Evolutionary conservation across 805 yeast species (phyloP).

Genomic region (Scheffersomyces spartinae): DNA sequence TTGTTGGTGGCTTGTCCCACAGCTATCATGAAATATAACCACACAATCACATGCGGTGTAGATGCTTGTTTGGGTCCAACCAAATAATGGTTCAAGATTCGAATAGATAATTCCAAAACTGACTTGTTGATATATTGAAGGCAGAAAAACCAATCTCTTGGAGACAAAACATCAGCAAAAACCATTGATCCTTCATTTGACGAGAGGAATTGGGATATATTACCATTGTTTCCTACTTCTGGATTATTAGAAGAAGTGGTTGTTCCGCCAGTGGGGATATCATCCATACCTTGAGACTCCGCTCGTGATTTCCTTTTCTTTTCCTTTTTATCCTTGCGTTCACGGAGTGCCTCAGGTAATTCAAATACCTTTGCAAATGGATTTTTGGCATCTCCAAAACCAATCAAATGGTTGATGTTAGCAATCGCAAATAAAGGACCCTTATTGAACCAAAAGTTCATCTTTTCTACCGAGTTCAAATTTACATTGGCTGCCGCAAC

Average conservation of each 20-base stretch:
- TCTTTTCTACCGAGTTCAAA: constrained; percentile 29
- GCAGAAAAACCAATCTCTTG: constrained; percentile 44
- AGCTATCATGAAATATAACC: constrained; percentile 63
- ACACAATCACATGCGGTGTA: constrained; percentile 63
- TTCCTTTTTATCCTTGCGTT: constrained; percentile 62
- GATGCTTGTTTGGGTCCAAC: constrained; percentile 63
- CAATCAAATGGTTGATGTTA: constrained; percentile 62
- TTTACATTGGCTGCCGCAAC: too few relatives aligned
- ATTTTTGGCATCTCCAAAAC: constrained; percentile 65
- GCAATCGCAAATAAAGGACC: constrained; percentile 68
- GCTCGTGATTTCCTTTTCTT: constrained; percentile 37
- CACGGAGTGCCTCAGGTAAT: constrained; percentile 60
- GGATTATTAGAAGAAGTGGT: constrained; percentile 24
- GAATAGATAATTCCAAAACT: constrained; percentile 55
- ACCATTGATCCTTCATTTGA: too few relatives aligned
- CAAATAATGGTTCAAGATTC: constrained; percentile 54
- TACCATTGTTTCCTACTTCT: too few relatives aligned
- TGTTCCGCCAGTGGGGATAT: constrained; percentile 17
- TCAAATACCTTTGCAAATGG: constrained; percentile 70
- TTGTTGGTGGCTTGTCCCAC: constrained; percentile 43
- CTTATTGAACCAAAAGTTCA: constrained; percentile 67
- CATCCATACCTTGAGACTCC: too few relatives aligned
- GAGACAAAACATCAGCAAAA: too few relatives aligned
- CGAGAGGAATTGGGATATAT: too few relatives aligned
- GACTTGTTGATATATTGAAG: constrained; percentile 48